Percentiles rank a stretch among this genome's conserved stretches.
These are phyloP conservation scores for Pythium vanterpoolii DNA, from an alignment of 352 stramenopile species.

Conservation along the genomic window DNA sequence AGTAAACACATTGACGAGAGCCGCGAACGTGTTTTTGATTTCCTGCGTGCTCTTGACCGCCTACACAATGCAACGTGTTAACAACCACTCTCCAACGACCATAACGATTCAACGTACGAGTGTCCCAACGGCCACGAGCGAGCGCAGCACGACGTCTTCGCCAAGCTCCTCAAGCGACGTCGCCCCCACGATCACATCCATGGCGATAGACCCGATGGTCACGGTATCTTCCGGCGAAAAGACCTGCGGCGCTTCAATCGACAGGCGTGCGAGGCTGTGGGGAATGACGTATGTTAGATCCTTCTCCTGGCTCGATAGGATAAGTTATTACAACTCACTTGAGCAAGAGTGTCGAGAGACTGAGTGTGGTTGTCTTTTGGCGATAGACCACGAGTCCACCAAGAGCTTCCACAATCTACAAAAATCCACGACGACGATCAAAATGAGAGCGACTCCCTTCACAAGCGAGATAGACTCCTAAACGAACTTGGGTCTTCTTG, in stretches of 20 bases:
- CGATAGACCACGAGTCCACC: slow-evolving; percentile 41
- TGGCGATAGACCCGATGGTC: slow-evolving; percentile 42
- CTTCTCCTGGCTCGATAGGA: neutral
- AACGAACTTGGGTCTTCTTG: slow-evolving; percentile 47
- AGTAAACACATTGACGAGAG: slow-evolving; percentile 52
- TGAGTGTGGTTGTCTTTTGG: slow-evolving; percentile 68
- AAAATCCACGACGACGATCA: neutral
- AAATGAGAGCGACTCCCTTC: neutral
- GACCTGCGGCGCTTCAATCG: slow-evolving; percentile 27
- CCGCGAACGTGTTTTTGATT: slow-evolving; percentile 42
- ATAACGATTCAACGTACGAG: slow-evolving; percentile 48
- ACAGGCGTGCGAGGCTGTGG: slow-evolving; percentile 40
- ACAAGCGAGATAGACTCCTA: no score
- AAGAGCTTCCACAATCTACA: slow-evolving; percentile 43
- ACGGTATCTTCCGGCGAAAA: slow-evolving; percentile 51
- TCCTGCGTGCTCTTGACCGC: slow-evolving; percentile 35
- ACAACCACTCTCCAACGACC: no score
- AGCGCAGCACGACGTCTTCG: slow-evolving; percentile 74
- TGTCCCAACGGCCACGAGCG: slow-evolving; percentile 61
- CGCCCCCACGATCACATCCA: slow-evolving; percentile 48
- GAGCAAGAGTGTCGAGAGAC: slow-evolving; percentile 62
- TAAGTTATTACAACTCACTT: slow-evolving; percentile 41
- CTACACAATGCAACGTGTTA: slow-evolving; percentile 18
- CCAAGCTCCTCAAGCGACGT: slow-evolving; percentile 57
- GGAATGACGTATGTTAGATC: neutral